Base-by-base conservation (phyloP, 208 protist genomes). In the Wallacemonas sp. region DNA sequence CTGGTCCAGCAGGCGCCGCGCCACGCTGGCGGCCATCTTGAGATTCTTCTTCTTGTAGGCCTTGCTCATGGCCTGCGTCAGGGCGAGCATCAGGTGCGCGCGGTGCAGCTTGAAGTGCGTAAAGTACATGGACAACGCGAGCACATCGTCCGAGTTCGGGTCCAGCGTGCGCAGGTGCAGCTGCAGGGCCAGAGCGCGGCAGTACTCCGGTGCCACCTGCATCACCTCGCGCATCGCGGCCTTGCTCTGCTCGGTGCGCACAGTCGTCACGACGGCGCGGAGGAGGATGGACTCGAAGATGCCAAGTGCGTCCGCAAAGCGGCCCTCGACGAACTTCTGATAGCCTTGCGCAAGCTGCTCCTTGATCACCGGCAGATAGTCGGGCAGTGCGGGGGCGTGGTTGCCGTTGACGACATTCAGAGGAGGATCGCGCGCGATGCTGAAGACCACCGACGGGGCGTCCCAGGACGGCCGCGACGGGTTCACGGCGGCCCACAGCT, bases 111-210 rank as follows among this genome's bases (percentile, higher is more conserved):
- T 92, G 70, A 96, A 99, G 87, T 99, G 93, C 25, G 98, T 99
- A 66, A 99, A 98, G 75, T 99, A 99, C 31, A 98, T 87, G 0
- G 98, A 91, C n/a, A 99, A 77, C 79, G 98, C 96, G 8, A 89
- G 76, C 20, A 82, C 69, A 48, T 93, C 76, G 18, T 55, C 59
- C 3, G 74, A 81, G 54, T 74, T 65, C 7, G 74, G 67, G 23
- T 80, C 79, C n/a, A 88, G 31, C 25, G 79, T 86, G 45, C 86
- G 82, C 28, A 94, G 72, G 23, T 81, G 70, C 25, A 96, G 74
- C 79, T 98, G 92, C 28, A 98, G 70, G 20, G 69, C 70, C 23
- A 93, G 77, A 10, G 91, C 89, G 10, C 81, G 72, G 18, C 76
- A 67, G 64, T 96, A 96, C 76, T 96, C 84, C 11, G 78, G 59